phyloP scores from a whole-genome alignment of 192 early-diverging fungal species.

The Backusella sp. region DNA sequence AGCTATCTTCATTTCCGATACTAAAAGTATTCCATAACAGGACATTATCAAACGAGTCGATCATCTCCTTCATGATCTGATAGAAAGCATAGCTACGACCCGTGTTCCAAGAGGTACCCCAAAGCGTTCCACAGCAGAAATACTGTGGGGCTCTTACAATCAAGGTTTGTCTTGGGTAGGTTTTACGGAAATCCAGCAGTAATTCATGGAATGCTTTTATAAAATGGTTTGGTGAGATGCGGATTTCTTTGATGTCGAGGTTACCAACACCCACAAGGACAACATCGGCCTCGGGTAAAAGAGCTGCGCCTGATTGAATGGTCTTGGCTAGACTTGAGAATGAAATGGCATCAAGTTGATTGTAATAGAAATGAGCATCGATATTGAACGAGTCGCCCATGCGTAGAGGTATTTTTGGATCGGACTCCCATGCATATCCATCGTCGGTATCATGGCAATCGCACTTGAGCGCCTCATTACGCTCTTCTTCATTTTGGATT shows the following conservation, averaged over 20 bases:
- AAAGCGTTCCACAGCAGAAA: slow-evolving; percentile 20
- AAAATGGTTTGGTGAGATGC: slow-evolving; percentile 18
- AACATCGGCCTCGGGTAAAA: slow-evolving; percentile 22
- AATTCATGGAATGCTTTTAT: slow-evolving; percentile 8
- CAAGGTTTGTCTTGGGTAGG: slow-evolving; percentile 26
- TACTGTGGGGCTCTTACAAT: slow-evolving; percentile 27
- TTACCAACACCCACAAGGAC: slow-evolving; percentile 30
- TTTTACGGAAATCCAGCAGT: neutral
- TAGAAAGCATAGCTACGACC: slow-evolving; percentile 27
- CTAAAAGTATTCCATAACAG: slow-evolving; percentile 29
- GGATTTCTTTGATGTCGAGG: slow-evolving; percentile 16
- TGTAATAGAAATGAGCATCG: slow-evolving; percentile 21
- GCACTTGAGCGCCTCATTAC: slow-evolving; percentile 3
- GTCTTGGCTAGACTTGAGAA: neutral
- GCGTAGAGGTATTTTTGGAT: slow-evolving; percentile 19
- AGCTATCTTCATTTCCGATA: slow-evolving; percentile 20
- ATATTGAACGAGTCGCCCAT: slow-evolving; percentile 23
- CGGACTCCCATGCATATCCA: slow-evolving; percentile 19
- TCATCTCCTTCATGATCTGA: slow-evolving; percentile 1
- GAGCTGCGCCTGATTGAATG: neutral
- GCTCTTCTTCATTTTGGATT: neutral
- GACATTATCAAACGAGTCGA: slow-evolving; percentile 7
- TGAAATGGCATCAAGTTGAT: neutral
- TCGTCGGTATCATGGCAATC: slow-evolving; percentile 27
- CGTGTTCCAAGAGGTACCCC: slow-evolving; percentile 28